Evolutionary conservation across 75 land plant species (phyloP).

Genomic region (Ceratopteris richardii): DNA sequence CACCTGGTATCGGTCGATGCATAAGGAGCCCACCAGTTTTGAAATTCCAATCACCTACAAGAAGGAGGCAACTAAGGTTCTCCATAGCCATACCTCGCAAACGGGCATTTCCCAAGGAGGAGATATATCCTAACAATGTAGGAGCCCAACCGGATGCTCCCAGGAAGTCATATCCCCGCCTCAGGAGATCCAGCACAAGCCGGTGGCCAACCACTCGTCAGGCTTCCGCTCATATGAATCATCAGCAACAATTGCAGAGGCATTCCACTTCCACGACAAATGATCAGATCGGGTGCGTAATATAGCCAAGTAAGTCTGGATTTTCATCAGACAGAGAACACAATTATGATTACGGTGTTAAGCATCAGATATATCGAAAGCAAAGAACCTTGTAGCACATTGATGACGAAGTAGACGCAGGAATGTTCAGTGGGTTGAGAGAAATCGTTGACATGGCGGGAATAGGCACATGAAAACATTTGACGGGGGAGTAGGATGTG

Average conservation of each 20-base stretch:
- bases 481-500: too few species aligned
- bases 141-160: conserved; percentile 1
- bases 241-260: neutral
- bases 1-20: conserved; percentile 5
- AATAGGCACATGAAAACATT: too few species aligned
- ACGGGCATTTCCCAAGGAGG: neutral
- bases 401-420: too few species aligned
- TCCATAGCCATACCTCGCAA: neutral
- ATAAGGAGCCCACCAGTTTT: neutral
- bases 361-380: too few species aligned
- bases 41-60: neutral
- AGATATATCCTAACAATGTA: conserved; percentile 1
- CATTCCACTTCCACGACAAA: neutral
- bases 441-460: too few species aligned
- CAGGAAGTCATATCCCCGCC: neutral
- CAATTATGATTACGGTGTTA: too few species aligned
- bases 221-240: neutral
- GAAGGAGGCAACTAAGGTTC: neutral
- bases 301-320: too few species aligned
- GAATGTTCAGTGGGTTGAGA: too few species aligned
- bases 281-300: too few species aligned
- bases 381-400: too few species aligned
- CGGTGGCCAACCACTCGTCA: neutral
- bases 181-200: conserved; percentile 1
- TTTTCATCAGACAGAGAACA: too few species aligned